phyloP scores from a whole-genome alignment of 306 rosid genomes.

The Inga leiocalycina region DNA sequence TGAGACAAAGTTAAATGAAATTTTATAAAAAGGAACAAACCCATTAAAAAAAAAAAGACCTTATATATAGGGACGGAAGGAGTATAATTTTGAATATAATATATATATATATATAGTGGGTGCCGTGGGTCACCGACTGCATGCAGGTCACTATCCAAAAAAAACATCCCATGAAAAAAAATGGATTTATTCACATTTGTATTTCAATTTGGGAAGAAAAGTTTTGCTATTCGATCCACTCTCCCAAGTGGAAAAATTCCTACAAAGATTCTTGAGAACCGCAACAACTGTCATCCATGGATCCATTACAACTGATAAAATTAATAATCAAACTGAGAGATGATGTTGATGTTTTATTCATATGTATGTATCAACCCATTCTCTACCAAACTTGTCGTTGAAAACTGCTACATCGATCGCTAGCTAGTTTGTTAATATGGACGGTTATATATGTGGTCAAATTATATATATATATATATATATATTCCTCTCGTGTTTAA shows the following conservation, averaged over 20 bases:
- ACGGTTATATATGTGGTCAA: background rate
- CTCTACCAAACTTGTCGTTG: background rate
- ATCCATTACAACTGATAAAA: background rate
- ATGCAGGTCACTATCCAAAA: background rate
- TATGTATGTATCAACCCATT: background rate
- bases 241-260: background rate
- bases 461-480: too few relatives aligned
- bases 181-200: background rate
- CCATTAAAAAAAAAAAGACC: too few relatives aligned
- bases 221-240: background rate
- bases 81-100: background rate
- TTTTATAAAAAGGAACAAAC: too few relatives aligned
- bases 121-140: too few relatives aligned
- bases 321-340: background rate
- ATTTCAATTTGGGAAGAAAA: background rate
- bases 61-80: too few relatives aligned
- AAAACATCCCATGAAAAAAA: background rate
- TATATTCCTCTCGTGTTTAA: background rate
- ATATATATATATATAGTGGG: background rate
- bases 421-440: background rate
- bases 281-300: background rate
- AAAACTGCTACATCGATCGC: background rate
- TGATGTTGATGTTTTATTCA: background rate
- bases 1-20: too few relatives aligned
- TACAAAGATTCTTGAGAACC: background rate